Base-by-base conservation (phyloP, 2,329 filamentous ascomycete species). In the Beauveria bassiana region DNA sequence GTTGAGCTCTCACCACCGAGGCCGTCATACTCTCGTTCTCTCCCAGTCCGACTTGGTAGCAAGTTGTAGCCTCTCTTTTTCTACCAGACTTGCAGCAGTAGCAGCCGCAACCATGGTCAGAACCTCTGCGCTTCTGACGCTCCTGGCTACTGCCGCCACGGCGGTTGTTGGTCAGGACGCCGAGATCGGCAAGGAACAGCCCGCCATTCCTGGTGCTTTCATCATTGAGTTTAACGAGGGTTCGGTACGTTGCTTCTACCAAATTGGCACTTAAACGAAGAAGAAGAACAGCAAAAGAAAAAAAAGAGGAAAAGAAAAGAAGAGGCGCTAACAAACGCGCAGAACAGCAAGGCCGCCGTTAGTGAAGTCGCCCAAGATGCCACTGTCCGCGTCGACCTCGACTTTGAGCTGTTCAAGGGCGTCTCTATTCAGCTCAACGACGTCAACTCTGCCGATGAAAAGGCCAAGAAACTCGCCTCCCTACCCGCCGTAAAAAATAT, bases 141-240 rank as follows among this genome's bases (percentile, higher is more conserved):
- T 78, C 16, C 68, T 76, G 57, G 73, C 72, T 63, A 67, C 69
- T 47, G 71, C 69, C 40, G 71, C 69, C 38, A 67, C 71, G 18
- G 65, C 73, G 20, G 63, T 47, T 43, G 54, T 38, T 28, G 38
- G 34, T 42, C 45, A 52, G 53, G 31, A 42, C 9, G 8, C 18
- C 8, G 31, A 42, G n/a, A 16, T n/a, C n/a, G 4, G 7, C 46
- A 43, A 49, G 28, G 22, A 20, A 5, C 34, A 40, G 47, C n/a
- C 61, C 34, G 63, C 74, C 46, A 66, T 83, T 14, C 72, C 77
- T 0, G 79, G 81, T 22, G 77, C 77, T 26, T 84, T 78, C 70
- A 79, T 84, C 64, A 75, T 84, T 62, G 81, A 84, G 65, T 79
- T 83, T 57, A 77, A 82, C 51, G 77, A 81, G 22, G 73, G 74